phyloP scores from a whole-genome alignment of 2,329 filamentous ascomycete species.

The Fusarium guadeloupense region DNA sequence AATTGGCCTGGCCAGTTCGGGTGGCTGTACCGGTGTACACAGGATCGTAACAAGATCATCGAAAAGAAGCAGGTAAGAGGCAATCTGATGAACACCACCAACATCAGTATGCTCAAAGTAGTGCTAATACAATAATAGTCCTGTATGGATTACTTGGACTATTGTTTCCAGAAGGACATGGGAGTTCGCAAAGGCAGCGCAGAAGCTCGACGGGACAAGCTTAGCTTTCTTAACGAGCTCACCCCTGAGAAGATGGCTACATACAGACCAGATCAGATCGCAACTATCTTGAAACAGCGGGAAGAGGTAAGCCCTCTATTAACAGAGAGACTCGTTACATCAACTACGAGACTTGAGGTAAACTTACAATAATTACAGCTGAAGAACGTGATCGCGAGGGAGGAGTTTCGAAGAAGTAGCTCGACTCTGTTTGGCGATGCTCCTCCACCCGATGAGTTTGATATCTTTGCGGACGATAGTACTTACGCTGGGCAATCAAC shows the following conservation, averaged over 20 bases:
- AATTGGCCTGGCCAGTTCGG: constrained; percentile 64
- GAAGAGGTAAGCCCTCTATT: constrained; percentile 52
- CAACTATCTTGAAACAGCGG: constrained; percentile 59
- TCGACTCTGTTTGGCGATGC: constrained; percentile 32
- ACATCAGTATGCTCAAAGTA: neutral
- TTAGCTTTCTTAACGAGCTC: constrained; percentile 58
- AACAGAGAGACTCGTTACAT: neutral
- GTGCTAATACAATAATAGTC: constrained; percentile 33
- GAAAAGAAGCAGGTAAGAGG: constrained; percentile 43
- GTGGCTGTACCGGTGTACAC: constrained; percentile 78
- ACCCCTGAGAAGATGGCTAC: constrained; percentile 51
- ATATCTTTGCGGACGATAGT: constrained; percentile 20
- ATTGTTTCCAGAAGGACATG: constrained; percentile 46
- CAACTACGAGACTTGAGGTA: neutral
- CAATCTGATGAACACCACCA: constrained; percentile 15
- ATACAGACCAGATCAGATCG: constrained; percentile 60
- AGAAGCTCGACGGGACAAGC: constrained; percentile 53
- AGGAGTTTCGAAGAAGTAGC: constrained; percentile 39
- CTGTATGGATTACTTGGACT: constrained; percentile 50
- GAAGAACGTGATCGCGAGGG: constrained; percentile 44
- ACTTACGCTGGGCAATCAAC: constrained; percentile 52
- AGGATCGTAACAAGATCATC: constrained; percentile 64
- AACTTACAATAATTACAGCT: constrained; percentile 18
- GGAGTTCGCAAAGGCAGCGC: constrained; percentile 52
- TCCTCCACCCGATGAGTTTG: constrained; percentile 26